Base-by-base conservation (phyloP, 2,329 filamentous ascomycete species). In the Aureobasidium sp. region DNA sequence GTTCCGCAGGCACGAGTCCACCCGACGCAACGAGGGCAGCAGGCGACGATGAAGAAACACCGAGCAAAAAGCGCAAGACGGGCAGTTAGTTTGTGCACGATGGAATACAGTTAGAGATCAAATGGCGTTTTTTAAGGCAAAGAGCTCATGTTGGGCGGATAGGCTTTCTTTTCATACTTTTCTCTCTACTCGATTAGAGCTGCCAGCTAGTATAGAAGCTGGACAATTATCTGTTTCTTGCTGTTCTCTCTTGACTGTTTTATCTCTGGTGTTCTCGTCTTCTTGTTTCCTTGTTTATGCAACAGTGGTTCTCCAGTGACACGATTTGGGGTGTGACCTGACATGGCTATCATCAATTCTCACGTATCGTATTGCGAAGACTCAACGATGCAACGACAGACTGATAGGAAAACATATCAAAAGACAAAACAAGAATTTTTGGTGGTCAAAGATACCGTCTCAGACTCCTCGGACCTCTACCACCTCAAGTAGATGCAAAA, bases 1-100 rank as follows among this genome's bases (percentile, higher is more conserved):
- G 72, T 53, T 76, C 74, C 47, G 71, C 69, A 41, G 73, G 70
- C 6, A 73, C 75, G 2, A 74, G 70, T 59, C 76, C 76, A 0
- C 63, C 48, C 36, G 59, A 60, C 25, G 62, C 59, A n/a, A 62
- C 44, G 4, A 65, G 61, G 22, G 63, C 59, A 36, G 53, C 41
- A 17, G 67, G 61, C n/a, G 65, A 51, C 15, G 51, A 70, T 39
- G 63, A 64, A 29, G 67, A 66, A 12, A 68, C 66, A 31, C 66
- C 67, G 20, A 67, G 67, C 25, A 71, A 72, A 64, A 66, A 52
- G 44, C 48, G 62, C 48, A 51, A 41, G 34, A 47, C 48, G 2
- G 58, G 39, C n/a, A 15, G 20, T 36, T 62, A 22, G 25, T 3
- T 3, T 7, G 7, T 12, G 20, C 22, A 25, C 22, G 22, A 27